Base-by-base conservation (phyloP, 345 rosid species). In the Capsella bursapastoris region DNA sequence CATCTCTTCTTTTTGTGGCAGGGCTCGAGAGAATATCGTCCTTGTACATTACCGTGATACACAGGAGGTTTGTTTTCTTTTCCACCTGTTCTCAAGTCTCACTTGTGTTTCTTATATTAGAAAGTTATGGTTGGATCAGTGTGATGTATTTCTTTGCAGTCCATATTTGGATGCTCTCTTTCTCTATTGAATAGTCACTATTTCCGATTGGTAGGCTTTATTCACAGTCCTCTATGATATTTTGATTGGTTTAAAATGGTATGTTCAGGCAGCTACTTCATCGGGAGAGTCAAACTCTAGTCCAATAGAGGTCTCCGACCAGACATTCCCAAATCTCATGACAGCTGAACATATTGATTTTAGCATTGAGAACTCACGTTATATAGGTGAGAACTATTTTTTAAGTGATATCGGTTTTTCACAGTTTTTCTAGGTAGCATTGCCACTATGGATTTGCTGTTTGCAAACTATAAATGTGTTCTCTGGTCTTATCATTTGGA, bases 21-120 rank as follows among this genome's bases (percentile, higher is more conserved):
- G 99, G 94, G 75, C 79, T 76, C 77, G 86, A 64, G 99, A 95
- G 69, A 88, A 95, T 80, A 86, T 89, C 28, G 99, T 95, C 79
- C 99, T 95, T 64, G 99, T 95, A 69, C 99, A 95, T 79, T 95
- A 95, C 72, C 99, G 99, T 51, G 97, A 92, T 74, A 95, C 97
- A 61, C 88, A 81, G 66, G 99, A 92, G 99, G 99, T 95, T 79
- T 68, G 91, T 82, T 62, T 60, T 68, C 18, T 2, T 40, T 28
- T 13, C 75, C 38, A 44, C 64, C 63, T 61, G 18, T 73, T 25
- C 22, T 44, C 58, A 61, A 37, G 61, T 73, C 11, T 78, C 45
- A 22, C 18, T 68, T 15, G 50, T 62, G 34, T 52, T 15, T 53
- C 65, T 28, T 65, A 1, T 66, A 60, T 37, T 61, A 53, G 71